phyloP scores from a whole-genome alignment of 2,329 filamentous ascomycete genomes.

The Alternaria arbusti region DNA sequence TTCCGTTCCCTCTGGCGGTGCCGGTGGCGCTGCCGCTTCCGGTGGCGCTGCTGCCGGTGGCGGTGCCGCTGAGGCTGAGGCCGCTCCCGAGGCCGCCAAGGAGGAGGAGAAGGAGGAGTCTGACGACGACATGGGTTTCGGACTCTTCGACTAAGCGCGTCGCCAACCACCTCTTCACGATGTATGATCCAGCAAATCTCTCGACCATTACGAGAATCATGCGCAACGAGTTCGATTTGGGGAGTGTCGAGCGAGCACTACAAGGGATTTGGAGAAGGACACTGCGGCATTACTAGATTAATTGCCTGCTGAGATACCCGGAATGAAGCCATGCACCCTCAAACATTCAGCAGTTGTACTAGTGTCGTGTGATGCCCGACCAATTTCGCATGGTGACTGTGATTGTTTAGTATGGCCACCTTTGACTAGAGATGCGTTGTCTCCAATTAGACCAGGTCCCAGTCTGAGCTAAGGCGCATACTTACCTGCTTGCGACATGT shows the following conservation, averaged over 20 bases:
- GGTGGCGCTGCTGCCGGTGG: slow-evolving; percentile 71
- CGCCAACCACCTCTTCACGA: slow-evolving; percentile 31
- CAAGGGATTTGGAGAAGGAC: slow-evolving; percentile 29
- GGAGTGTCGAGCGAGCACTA: slow-evolving; percentile 45
- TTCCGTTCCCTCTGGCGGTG: slow-evolving; percentile 93
- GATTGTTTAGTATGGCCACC: neutral
- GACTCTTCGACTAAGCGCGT: slow-evolving; percentile 68
- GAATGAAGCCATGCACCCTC: slow-evolving; percentile 48
- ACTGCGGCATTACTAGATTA: slow-evolving; percentile 23
- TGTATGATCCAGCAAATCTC: slow-evolving; percentile 37
- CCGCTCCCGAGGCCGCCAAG: slow-evolving; percentile 65
- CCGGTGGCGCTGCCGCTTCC: slow-evolving; percentile 71
- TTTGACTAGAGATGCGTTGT: neutral
- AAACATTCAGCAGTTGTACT: neutral
- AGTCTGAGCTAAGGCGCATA: neutral
- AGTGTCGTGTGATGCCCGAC: neutral
- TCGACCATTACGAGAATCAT: slow-evolving; percentile 41
- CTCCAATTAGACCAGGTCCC: neutral
- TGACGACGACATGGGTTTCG: slow-evolving; percentile 77
- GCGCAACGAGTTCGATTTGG: slow-evolving; percentile 43
- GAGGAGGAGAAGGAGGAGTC: slow-evolving; percentile 80
- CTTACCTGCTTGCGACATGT: neutral
- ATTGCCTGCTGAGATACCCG: slow-evolving; percentile 38
- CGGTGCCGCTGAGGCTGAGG: slow-evolving; percentile 57
- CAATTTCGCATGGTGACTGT: neutral